A percentile compares a stretch with the other conserved stretches of the same genome.
Conservation (phyloP, 768 basidiomycete genomes). For the Amanita polypyramis region DNA sequence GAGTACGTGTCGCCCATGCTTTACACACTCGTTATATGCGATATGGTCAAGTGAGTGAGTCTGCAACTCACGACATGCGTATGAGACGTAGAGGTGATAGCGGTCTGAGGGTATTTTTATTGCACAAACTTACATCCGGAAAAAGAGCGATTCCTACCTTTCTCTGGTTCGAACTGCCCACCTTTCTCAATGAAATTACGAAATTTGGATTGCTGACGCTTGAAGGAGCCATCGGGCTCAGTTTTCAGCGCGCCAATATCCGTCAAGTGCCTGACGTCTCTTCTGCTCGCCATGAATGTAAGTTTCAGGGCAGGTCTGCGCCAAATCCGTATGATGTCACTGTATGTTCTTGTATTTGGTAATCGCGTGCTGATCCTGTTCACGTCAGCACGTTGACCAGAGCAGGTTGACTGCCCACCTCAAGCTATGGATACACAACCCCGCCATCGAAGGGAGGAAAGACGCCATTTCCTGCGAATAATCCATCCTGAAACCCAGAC, state of each 20-base stretch:
- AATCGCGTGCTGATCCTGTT: neutral
- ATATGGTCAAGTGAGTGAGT: constrained; percentile 1
- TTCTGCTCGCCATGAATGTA: neutral
- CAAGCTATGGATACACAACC: neutral
- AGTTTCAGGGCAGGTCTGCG: neutral
- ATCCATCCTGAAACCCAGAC: too few relatives aligned
- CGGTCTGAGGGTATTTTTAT: constrained; percentile 40
- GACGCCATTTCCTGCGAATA: too few relatives aligned
- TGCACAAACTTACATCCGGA: neutral
- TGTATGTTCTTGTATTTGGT: neutral
- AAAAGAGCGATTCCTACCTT: constrained; percentile 34
- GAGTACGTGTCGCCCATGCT: constrained; percentile 91
- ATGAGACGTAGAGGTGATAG: constrained; percentile 87
- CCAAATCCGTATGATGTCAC: neutral
- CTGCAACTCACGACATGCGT: constrained; percentile 61
- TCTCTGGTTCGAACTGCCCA: constrained; percentile 49
- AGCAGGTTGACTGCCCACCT: neutral
- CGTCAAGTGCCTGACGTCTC: constrained; percentile 10
- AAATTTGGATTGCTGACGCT: constrained; percentile 41
- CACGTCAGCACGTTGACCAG: neutral
- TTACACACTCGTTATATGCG: constrained; percentile 5
- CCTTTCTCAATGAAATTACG: constrained; percentile 40
- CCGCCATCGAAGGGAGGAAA: neutral
- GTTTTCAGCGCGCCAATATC: constrained; percentile 48
- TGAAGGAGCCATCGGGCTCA: constrained; percentile 57